A percentile compares a stretch with the other conserved stretches of the same genome.
Conservation (phyloP, 2,329 filamentous ascomycete genomes). For the Aspergillus fructus region DNA sequence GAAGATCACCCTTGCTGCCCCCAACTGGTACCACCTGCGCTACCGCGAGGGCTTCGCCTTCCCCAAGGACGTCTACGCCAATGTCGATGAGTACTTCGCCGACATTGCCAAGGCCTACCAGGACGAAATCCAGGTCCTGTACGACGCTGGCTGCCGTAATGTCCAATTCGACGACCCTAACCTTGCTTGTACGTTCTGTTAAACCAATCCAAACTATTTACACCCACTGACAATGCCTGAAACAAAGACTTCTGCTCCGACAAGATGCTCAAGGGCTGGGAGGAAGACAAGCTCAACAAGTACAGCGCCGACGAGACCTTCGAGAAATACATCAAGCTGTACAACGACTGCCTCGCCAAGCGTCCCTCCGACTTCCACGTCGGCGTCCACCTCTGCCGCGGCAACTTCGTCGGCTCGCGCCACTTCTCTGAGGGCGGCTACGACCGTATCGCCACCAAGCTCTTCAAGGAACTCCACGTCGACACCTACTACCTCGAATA, state of each 20-base stretch:
- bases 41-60: conserved; percentile 58
- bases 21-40: conserved; percentile 69
- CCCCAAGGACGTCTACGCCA: conserved; percentile 55
- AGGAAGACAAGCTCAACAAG: conserved; percentile 65
- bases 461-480: conserved; percentile 63
- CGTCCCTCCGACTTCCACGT: conserved; percentile 70
- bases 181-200: conserved; percentile 58
- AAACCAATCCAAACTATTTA: conserved; percentile 32
- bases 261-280: conserved; percentile 70
- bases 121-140: conserved; percentile 60
- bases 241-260: conserved; percentile 69
- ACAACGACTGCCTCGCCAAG: conserved; percentile 68
- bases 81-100: conserved; percentile 62
- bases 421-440: conserved; percentile 68
- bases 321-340: conserved; percentile 72
- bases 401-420: conserved; percentile 65
- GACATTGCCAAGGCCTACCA: conserved; percentile 67
- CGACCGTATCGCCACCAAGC: conserved; percentile 65
- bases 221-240: conserved; percentile 3
- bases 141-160: conserved; percentile 62
- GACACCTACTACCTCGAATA: conserved; percentile 71
- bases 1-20: conserved; percentile 67
- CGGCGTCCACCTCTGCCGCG: conserved; percentile 71
- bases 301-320: conserved; percentile 69
- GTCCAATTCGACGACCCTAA: conserved; percentile 69